Evolutionary conservation across 129 eudicot species (phyloP), one percentile per base, ranked within the genome.

Genomic region (Gnaphalium uliginosum): DNA sequence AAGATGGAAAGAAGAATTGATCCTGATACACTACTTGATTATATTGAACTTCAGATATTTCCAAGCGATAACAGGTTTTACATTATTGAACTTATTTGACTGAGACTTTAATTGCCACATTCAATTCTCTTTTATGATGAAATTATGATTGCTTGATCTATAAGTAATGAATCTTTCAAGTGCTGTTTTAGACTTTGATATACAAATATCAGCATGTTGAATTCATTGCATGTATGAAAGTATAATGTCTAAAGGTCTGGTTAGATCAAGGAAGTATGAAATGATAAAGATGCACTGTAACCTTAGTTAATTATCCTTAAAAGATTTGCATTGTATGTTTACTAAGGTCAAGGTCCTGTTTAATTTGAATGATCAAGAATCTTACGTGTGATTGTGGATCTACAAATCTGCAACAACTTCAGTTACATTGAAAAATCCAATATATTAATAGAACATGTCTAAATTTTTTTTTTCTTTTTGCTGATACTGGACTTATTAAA

Each of bases 61-160:
- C 96, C 93, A 0, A 80, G 72, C 78, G 85, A 89, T 80, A 87
- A 90, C 81, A 94, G 99, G 99, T 89, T 74, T 79, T 58, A 54
- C 41, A 37, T 66, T 37, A 15, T 8, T 37, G 7, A 35, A 65
- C 62, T 65, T 65, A 72, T 26, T 64, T 25, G 23, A 62, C 43
- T 18, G 23, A 22, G 21, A 61, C 32, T 61, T 65, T 35, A 25
- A 35, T 33, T 78, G 69, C 17, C 27, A 39, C 26, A 57, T 68
- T 43, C 19, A 3, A 18, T 11, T 58, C 54, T 69, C 19, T 14
- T 26, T 41, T 8, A 9, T 39, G 46, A 43, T 19, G 22, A 37
- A 59, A 9, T 69, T 56, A 29, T 39, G 71, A 41, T 59, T 70
- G 32, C 68, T 56, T 37, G 75, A 60, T 77, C 57, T 39, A 39